Evolutionary conservation across 2,329 filamentous ascomycete genomes (phyloP), one percentile per base, ranked within the genome.

Genomic region (Penicillium sclerotigenum): DNA sequence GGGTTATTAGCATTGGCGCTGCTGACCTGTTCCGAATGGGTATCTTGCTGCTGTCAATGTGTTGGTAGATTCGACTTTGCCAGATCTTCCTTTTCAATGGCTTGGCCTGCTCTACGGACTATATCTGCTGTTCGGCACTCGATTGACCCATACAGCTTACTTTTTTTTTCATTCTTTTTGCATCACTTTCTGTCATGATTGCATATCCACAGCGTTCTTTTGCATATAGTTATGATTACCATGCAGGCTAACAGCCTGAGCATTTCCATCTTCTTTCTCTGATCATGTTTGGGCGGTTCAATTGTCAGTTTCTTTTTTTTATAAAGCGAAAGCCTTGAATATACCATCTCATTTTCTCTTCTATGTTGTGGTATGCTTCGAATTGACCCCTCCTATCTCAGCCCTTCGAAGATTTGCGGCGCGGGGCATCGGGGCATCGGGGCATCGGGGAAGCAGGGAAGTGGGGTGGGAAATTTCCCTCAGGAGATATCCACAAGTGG

Each of bases 401-500:
- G 20, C 51, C 33, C 41, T 33, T 38, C 51, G 20, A 51, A 33
- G 51, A 47, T 48, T 34, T 29, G 47, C 37, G 52, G n/a, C n/a
- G n/a, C 52, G 52, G 52, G 52, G 54, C 53, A 52, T 55, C 53
- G 53, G 53, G 53, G 53, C n/a, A n/a, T n/a, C 52, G 52, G 52
- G 52, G 54, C 53, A 52, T 55, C 53, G 53, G 53, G 53, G 53
- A 56, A 56, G 49, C 36, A 56, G 49, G 49, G 36, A 56, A 56
- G 54, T 56, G 54, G 54, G 54, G 36, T 16, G 40, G 34, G 51
- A 49, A 42, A 42, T 49, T 47, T 34, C 24, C 28, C 43, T 31
- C 33, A 16, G 14, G 26, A 38, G n/a, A 50, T 49, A 38, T 49
- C 47, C 22, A 26, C 29, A 37, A 26, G 38, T 50, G 34, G 29